Evolutionary conservation across 768 basidiomycete genomes (phyloP).

Genomic region (Phaeotremella fagi): DNA sequence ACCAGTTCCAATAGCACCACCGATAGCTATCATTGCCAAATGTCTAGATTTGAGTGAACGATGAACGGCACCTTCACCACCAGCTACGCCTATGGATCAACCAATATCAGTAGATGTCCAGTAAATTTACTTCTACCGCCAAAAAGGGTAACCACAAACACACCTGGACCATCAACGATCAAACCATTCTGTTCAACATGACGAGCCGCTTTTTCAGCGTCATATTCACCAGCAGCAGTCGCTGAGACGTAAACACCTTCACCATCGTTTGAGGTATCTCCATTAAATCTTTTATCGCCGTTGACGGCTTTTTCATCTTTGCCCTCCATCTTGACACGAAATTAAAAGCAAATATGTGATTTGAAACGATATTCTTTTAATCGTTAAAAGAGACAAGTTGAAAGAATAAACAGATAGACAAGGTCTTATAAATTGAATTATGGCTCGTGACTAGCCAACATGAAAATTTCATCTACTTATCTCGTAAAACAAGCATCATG

Average conservation of each 20-base stretch:
- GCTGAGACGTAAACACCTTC: not conserved
- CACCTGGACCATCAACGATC: constrained; percentile 23
- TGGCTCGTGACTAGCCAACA: too few species aligned
- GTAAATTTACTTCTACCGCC: not conserved
- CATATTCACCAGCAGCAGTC: not conserved
- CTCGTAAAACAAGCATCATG: too few species aligned
- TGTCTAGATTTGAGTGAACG: constrained; percentile 45
- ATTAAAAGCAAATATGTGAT: too few species aligned
- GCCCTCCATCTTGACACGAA: too few species aligned
- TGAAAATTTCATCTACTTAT: too few species aligned
- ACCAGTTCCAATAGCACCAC: constrained; percentile 48
- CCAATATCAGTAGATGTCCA: not conserved
- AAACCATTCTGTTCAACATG: not conserved
- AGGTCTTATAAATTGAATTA: too few species aligned
- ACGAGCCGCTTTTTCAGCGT: constrained; percentile 2
- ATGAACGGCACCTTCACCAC: constrained; percentile 32
- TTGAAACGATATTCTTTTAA: too few species aligned
- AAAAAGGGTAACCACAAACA: constrained; percentile 6
- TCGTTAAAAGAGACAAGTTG: too few species aligned
- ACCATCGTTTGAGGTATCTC: too few species aligned
- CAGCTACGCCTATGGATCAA: constrained; percentile 6
- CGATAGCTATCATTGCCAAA: constrained; percentile 49
- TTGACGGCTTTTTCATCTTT: too few species aligned
- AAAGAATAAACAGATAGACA: too few species aligned
- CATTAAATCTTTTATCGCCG: too few species aligned